Evolutionary conservation across 305 asterid genomes (phyloP).

Genomic region (Solanum hybrid): DNA sequence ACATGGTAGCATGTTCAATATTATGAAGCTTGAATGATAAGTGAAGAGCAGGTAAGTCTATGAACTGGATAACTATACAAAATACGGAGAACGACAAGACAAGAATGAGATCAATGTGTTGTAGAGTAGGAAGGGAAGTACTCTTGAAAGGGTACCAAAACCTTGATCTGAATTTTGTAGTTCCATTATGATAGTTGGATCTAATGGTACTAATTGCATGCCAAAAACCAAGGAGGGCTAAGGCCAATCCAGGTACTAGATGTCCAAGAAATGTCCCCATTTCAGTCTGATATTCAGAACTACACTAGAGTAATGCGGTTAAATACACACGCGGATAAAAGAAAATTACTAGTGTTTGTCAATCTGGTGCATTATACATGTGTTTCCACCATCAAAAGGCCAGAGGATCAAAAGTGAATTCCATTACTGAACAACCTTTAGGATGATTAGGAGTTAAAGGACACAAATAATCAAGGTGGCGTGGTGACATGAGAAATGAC

Average conservation of each 20-base stretch:
- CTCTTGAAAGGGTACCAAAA: constrained; percentile 56
- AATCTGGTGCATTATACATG: constrained; percentile 60
- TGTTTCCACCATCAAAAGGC: constrained; percentile 50
- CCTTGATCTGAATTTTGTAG: constrained; percentile 41
- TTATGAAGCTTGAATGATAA: constrained; percentile 48
- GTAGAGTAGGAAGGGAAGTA: constrained; percentile 22
- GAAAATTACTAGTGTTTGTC: not conserved
- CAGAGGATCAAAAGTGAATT: not conserved
- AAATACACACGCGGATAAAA: constrained; percentile 5
- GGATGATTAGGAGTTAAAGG: constrained; percentile 11
- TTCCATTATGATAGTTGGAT: constrained; percentile 32
- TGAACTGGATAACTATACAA: constrained; percentile 42
- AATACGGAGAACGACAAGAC: constrained; percentile 44
- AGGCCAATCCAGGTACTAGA: constrained; percentile 54
- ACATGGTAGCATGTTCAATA: constrained; percentile 67
- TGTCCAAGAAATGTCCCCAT: constrained; percentile 69
- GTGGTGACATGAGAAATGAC: not conserved
- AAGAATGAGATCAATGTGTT: constrained; percentile 50
- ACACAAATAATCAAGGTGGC: not conserved
- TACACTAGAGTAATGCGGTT: constrained; percentile 16
- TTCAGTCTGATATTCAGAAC: not conserved
- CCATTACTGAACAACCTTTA: constrained; percentile 13
- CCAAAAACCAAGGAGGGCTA: constrained; percentile 65
- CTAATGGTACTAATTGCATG: constrained; percentile 45
- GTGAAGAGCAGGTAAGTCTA: constrained; percentile 35